These are phyloP conservation scores for Aspergillus asperescens DNA, from an alignment of 495 filamentous ascomycete genomes.

Conservation along the genomic window DNA sequence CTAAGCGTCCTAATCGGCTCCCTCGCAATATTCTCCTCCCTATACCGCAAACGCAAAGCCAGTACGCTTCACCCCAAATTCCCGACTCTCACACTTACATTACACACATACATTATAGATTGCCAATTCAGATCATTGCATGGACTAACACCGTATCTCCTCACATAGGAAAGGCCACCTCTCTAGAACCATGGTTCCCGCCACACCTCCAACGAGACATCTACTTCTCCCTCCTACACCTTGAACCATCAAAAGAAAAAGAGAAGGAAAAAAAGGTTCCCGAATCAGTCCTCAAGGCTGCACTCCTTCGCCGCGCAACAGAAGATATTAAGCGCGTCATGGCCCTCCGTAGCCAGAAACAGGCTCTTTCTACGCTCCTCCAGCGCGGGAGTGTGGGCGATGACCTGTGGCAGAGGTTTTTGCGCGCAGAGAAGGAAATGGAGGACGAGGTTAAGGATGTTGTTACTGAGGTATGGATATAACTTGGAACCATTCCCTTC, in stretches of 20 bases:
- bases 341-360: constrained; percentile 76
- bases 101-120: too few relatives aligned
- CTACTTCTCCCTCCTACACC: constrained; percentile 86
- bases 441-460: constrained; percentile 94
- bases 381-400: constrained; percentile 92
- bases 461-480: constrained; percentile 83
- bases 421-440: constrained; percentile 91
- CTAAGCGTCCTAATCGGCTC: constrained; percentile 80
- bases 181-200: constrained; percentile 87
- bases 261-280: constrained; percentile 62
- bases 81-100: too few relatives aligned
- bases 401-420: constrained; percentile 90
- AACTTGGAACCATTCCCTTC: constrained; percentile 14
- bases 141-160: background rate
- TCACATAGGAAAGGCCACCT: constrained; percentile 60
- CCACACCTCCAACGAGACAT: constrained; percentile 86
- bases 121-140: too few relatives aligned
- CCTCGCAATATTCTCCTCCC: constrained; percentile 80
- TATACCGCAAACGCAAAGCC: constrained; percentile 92
- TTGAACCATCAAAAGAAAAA: constrained; percentile 57
- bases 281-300: constrained; percentile 80
- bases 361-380: constrained; percentile 71
- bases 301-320: constrained; percentile 79
- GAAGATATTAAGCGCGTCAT: constrained; percentile 92
- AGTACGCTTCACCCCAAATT: constrained; percentile 48